These are phyloP conservation scores for Aphanocladium album DNA, from an alignment of 2,329 filamentous ascomycete species.

Conservation along the genomic window DNA sequence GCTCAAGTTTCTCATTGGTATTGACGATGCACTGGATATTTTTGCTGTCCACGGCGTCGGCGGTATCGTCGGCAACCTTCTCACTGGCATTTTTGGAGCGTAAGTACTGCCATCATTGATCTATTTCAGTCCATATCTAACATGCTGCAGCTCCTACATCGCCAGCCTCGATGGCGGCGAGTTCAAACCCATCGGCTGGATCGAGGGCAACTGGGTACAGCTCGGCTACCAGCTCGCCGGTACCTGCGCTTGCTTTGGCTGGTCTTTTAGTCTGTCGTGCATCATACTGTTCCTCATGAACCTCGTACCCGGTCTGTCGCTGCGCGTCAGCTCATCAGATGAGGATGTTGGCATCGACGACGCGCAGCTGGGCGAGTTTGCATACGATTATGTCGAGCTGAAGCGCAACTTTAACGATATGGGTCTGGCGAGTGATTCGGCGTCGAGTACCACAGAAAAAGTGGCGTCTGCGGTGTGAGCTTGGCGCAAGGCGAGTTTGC, in stretches of 20 bases:
- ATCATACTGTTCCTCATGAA: constrained; percentile 67
- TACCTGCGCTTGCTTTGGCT: constrained; percentile 58
- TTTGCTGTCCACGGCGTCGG: constrained; percentile 87
- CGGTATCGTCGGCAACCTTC: constrained; percentile 72
- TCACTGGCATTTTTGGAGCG: constrained; percentile 74
- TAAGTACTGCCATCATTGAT: constrained; percentile 30
- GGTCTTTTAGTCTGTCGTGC: constrained; percentile 63
- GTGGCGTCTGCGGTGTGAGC: background rate
- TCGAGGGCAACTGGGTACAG: constrained; percentile 66
- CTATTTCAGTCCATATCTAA: constrained; percentile 15
- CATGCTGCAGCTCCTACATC: constrained; percentile 54
- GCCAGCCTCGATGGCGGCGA: constrained; percentile 66
- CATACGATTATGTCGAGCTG: constrained; percentile 76
- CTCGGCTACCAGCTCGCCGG: constrained; percentile 68
- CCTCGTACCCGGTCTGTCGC: constrained; percentile 63
- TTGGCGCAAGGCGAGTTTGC: too few relatives aligned
- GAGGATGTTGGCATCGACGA: constrained; percentile 69
- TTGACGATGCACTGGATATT: constrained; percentile 85
- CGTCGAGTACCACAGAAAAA: constrained; percentile 28
- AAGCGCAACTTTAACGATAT: constrained; percentile 54
- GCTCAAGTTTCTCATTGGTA: constrained; percentile 66
- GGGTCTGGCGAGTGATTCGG: constrained; percentile 10
- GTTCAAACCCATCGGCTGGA: constrained; percentile 58
- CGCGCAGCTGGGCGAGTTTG: constrained; percentile 74
- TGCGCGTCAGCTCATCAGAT: constrained; percentile 61